Percentiles rank a stretch among this genome's conserved stretches.
These are phyloP conservation scores for Vaccinium macrocarpon DNA, from an alignment of 148 eudicot genomes.

Conservation along the genomic window DNA sequence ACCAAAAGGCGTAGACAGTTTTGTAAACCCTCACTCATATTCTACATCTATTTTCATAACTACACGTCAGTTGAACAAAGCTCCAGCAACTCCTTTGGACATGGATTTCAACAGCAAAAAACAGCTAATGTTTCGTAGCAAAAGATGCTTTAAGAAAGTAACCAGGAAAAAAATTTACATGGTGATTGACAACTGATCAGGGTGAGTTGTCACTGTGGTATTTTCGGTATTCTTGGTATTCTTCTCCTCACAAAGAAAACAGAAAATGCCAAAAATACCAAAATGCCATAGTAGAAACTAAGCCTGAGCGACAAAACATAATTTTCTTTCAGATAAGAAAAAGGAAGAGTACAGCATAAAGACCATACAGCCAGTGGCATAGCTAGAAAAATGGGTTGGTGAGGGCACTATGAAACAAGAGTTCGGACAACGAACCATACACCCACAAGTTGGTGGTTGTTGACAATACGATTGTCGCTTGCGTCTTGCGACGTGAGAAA, in stretches of 20 bases:
- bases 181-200: neutral
- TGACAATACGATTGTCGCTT: no score
- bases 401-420: no score
- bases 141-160: neutral
- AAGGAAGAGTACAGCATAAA: neutral
- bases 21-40: neutral
- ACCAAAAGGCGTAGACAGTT: neutral
- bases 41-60: neutral
- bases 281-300: no score
- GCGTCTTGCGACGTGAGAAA: no score
- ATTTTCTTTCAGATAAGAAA: neutral
- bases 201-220: no score
- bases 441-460: no score
- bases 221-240: no score
- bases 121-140: neutral
- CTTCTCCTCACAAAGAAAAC: no score
- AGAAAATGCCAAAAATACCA: no score
- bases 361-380: neutral
- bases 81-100: neutral
- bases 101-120: neutral
- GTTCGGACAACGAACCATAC: no score
- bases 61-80: neutral
- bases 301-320: neutral
- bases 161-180: neutral
- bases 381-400: no score